Percentiles rank a stretch among this genome's conserved stretches.
Evolutionary conservation across 805 yeast genomes (phyloP).

Genomic region (Kodamaea laetipori): DNA sequence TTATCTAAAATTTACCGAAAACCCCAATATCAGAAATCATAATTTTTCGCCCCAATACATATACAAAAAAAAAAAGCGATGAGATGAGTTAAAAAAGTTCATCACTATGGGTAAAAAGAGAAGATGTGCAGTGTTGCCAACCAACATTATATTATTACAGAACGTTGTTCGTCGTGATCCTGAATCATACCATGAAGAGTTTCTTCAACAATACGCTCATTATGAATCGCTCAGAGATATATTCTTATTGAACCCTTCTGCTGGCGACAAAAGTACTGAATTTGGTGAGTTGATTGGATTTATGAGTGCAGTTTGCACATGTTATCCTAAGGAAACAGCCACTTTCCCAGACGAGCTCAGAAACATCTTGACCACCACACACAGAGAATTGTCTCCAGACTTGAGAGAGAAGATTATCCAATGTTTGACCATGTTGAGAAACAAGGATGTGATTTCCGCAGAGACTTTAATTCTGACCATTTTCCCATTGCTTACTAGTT

Average conservation of each 20-base stretch:
- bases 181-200: slow-evolving; percentile 90
- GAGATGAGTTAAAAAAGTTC: slow-evolving; percentile 8
- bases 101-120: slow-evolving; percentile 73
- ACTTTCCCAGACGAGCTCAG: slow-evolving; percentile 81
- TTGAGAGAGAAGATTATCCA: slow-evolving; percentile 90
- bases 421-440: slow-evolving; percentile 85
- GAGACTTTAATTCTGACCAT: slow-evolving; percentile 82
- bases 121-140: slow-evolving; percentile 92
- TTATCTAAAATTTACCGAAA: too few species aligned
- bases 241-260: slow-evolving; percentile 67
- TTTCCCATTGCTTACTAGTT: slow-evolving; percentile 80
- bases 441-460: slow-evolving; percentile 75
- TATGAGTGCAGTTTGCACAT: slow-evolving; percentile 85
- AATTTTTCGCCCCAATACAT: too few species aligned
- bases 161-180: slow-evolving; percentile 94
- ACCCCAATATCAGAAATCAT: too few species aligned
- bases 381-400: slow-evolving; percentile 78
- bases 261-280: slow-evolving; percentile 59
- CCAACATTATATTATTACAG: slow-evolving; percentile 87
- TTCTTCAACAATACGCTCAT: slow-evolving; percentile 87
- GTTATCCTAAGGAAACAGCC: slow-evolving; percentile 87
- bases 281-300: slow-evolving; percentile 87
- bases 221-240: slow-evolving; percentile 90
- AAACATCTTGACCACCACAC: slow-evolving; percentile 68
- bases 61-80: too few species aligned